A percentile compares a stretch with the other conserved stretches of the same genome.
phyloP scores from a whole-genome alignment of 2,329 filamentous ascomycete species.

The Pseudocercospora macadamiae region DNA sequence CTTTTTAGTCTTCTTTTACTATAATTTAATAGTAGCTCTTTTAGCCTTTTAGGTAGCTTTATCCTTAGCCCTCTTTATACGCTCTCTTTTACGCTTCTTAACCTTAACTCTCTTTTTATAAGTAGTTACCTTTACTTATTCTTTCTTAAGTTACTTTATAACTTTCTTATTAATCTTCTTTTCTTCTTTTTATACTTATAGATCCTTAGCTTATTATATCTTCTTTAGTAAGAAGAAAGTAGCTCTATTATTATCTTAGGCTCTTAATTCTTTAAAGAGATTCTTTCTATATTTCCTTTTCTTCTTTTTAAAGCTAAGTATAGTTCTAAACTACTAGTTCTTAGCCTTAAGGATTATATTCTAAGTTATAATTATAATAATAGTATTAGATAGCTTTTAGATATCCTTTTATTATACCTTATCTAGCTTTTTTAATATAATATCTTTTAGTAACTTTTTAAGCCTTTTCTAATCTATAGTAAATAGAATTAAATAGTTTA shows the following conservation, averaged over 20 bases:
- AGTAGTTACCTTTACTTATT: not conserved
- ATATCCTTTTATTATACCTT: not conserved
- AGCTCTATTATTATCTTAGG: not conserved
- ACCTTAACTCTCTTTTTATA: not conserved
- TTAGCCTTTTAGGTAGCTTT: not conserved
- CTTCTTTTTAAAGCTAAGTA: not conserved
- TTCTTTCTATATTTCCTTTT: not conserved
- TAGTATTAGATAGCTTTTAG: constrained; percentile 1
- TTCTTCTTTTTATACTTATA: not conserved
- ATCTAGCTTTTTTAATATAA: not conserved
- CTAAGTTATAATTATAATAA: not conserved
- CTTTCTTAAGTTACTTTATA: not conserved
- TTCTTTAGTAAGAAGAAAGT: constrained; percentile 3
- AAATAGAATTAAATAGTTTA: not conserved
- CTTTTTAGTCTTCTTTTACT: not conserved
- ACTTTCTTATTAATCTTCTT: not conserved
- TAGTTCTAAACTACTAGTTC: not conserved
- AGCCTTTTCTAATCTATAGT: not conserved
- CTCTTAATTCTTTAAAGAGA: not conserved
- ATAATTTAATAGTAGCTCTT: not conserved
- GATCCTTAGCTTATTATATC: not conserved
- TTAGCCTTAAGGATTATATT: not conserved
- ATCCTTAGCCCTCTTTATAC: not conserved
- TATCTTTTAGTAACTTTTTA: not conserved
- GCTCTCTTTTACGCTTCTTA: not conserved